Percentiles rank a stretch among this genome's conserved stretches.
Evolutionary conservation across 306 rosid genomes (phyloP).

Genomic region (Pyrus bretschneideri): DNA sequence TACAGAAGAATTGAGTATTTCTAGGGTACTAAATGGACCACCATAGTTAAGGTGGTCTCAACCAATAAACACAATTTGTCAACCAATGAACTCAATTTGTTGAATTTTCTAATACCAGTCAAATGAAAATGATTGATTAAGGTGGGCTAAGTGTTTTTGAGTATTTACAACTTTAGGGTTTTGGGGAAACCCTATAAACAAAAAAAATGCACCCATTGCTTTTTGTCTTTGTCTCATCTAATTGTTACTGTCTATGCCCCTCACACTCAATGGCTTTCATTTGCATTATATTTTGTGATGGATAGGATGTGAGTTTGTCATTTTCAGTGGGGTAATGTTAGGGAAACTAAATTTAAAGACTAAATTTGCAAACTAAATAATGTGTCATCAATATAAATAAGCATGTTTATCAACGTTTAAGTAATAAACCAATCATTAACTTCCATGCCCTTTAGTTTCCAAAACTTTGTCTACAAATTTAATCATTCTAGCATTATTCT

Average conservation of each 20-base stretch:
- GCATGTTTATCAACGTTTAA: too few species aligned
- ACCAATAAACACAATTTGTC: constrained; percentile 5
- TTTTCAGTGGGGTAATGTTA: background rate
- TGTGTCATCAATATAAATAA: too few species aligned
- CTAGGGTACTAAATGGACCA: constrained; percentile 19
- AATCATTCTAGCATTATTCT: too few species aligned
- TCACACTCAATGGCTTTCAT: constrained; percentile 34
- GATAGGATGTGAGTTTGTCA: constrained; percentile 19
- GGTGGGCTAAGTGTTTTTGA: constrained; percentile 18
- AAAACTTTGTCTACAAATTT: too few species aligned
- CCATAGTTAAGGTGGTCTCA: constrained; percentile 12
- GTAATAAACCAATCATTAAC: too few species aligned
- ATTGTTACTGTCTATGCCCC: constrained; percentile 39
- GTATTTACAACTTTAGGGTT: background rate
- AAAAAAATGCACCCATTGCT: background rate
- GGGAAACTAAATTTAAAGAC: too few species aligned
- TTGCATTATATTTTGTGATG: constrained; percentile 15
- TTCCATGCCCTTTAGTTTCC: too few species aligned
- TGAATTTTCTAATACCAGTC: constrained; percentile 12
- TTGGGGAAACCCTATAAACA: background rate
- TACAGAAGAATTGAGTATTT: background rate
- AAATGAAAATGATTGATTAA: constrained; percentile 32
- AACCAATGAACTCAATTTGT: constrained; percentile 2
- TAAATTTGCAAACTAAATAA: too few species aligned
- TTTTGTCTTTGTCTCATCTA: constrained; percentile 33